A percentile compares a stretch with the other conserved stretches of the same genome.
phyloP scores from a whole-genome alignment of 2,329 filamentous ascomycete genomes.

The Neoscytalidium dimidiatum region DNA sequence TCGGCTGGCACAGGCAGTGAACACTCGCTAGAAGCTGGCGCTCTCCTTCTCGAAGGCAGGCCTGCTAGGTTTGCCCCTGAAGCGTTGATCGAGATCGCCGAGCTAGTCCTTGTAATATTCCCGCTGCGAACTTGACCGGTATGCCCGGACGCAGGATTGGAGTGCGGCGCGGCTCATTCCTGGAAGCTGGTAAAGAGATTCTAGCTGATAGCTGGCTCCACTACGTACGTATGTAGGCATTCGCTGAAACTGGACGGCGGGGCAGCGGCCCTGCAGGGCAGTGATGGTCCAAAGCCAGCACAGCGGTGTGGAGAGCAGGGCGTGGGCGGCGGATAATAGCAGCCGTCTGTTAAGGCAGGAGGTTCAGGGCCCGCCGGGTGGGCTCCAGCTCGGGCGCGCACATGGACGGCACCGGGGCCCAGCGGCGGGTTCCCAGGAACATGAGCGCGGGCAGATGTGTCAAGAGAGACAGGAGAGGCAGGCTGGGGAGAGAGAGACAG shows the following conservation, averaged over 20 bases:
- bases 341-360: slow-evolving; percentile 7
- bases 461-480: slow-evolving; percentile 12
- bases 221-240: neutral
- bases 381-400: neutral
- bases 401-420: neutral
- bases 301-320: slow-evolving; percentile 11
- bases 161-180: slow-evolving; percentile 1
- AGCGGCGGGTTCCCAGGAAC: neutral
- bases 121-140: slow-evolving; percentile 14
- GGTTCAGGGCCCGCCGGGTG: slow-evolving; percentile 3
- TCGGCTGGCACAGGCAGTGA: slow-evolving; percentile 12
- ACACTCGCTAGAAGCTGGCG: slow-evolving; percentile 14
- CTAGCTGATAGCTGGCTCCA: slow-evolving; percentile 10
- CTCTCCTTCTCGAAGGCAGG: slow-evolving; percentile 17
- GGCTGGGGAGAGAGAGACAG: no score
- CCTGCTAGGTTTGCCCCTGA: slow-evolving; percentile 16
- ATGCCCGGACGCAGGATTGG: slow-evolving; percentile 1
- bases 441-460: slow-evolving; percentile 3
- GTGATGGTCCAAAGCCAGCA: slow-evolving; percentile 13
- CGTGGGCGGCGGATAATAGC: neutral
- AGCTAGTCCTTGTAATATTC: slow-evolving; percentile 16
- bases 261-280: slow-evolving; percentile 7
- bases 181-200: slow-evolving; percentile 7
- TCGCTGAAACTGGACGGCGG: slow-evolving; percentile 9
- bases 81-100: slow-evolving; percentile 17